Percentiles rank a stretch among this genome's conserved stretches.
phyloP scores from a whole-genome alignment of 2,329 filamentous ascomycete species.

The Ambrosiella cleistominuta region DNA sequence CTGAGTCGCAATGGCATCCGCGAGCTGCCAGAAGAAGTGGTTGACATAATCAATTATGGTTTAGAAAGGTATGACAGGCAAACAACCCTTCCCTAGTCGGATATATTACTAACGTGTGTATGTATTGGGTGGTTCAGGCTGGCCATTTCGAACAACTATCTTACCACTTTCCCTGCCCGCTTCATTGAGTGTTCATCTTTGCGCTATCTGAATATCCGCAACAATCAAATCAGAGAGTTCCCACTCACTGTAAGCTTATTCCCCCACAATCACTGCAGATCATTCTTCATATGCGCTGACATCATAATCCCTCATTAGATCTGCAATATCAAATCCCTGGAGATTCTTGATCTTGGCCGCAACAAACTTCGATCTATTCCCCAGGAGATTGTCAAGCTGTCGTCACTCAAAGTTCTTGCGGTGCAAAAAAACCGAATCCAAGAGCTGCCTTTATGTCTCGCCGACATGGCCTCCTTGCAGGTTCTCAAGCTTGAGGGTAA shows the following conservation, averaged over 20 bases:
- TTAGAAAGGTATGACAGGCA: constrained; percentile 42
- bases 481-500: constrained; percentile 84
- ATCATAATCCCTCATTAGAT: constrained; percentile 34
- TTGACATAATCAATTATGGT: constrained; percentile 57
- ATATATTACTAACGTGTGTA: constrained; percentile 5
- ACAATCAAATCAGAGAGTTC: constrained; percentile 52
- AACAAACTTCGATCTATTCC: constrained; percentile 70
- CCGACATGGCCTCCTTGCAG: constrained; percentile 77
- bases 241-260: constrained; percentile 32
- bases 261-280: not conserved
- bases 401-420: constrained; percentile 75
- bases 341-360: constrained; percentile 81
- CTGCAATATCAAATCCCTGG: constrained; percentile 67
- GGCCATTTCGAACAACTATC: constrained; percentile 63
- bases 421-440: constrained; percentile 76
- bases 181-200: constrained; percentile 62
- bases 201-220: constrained; percentile 64
- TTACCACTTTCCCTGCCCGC: constrained; percentile 49
- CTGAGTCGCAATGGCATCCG: constrained; percentile 59
- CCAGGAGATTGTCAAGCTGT: constrained; percentile 60
- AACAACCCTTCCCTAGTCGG: not conserved
- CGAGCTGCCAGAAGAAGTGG: constrained; percentile 53
- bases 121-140: constrained; percentile 31
- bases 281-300: not conserved
- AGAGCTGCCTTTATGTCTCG: constrained; percentile 65